A percentile compares a stretch with the other conserved stretches of the same genome.
Conservation (phyloP, 2,329 filamentous ascomycete species). For the Didymella arachidicola region DNA sequence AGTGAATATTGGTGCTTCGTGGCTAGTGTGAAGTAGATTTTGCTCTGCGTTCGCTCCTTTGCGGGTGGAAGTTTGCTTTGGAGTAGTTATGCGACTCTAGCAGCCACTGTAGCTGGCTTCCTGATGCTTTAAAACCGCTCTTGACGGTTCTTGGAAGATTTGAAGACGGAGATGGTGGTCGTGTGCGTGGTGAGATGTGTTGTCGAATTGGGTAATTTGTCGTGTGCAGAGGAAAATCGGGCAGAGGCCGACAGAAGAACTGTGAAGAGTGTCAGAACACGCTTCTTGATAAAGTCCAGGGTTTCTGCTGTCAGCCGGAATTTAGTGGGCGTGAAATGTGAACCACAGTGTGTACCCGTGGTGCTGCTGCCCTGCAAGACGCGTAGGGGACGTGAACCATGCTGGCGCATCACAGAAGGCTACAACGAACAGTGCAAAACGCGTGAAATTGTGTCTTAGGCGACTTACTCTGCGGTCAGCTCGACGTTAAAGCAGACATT, state of each 20-base stretch:
- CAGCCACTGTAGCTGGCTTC: slow-evolving; percentile 1
- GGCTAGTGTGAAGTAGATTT: background rate
- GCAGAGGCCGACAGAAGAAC: slow-evolving; percentile 31
- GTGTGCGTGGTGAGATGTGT: slow-evolving; percentile 10
- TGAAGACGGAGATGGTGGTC: background rate
- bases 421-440: background rate
- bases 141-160: background rate
- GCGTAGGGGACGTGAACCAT: slow-evolving; percentile 7
- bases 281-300: background rate
- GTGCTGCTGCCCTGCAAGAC: slow-evolving; percentile 1
- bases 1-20: slow-evolving; percentile 2
- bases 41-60: slow-evolving; percentile 3
- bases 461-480: slow-evolving; percentile 38
- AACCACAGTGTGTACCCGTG: background rate
- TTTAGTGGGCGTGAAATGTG: background rate
- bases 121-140: background rate
- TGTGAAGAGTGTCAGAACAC: slow-evolving; percentile 24
- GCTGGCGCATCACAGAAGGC: slow-evolving; percentile 2
- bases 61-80: slow-evolving; percentile 1
- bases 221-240: slow-evolving; percentile 21
- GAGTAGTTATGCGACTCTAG: background rate
- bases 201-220: slow-evolving; percentile 16
- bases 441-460: background rate
- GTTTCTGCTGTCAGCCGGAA: background rate
- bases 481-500: slow-evolving; percentile 39